Evolutionary conservation across 768 basidiomycete species (phyloP).

Genomic region (Cantharellus anzutake): DNA sequence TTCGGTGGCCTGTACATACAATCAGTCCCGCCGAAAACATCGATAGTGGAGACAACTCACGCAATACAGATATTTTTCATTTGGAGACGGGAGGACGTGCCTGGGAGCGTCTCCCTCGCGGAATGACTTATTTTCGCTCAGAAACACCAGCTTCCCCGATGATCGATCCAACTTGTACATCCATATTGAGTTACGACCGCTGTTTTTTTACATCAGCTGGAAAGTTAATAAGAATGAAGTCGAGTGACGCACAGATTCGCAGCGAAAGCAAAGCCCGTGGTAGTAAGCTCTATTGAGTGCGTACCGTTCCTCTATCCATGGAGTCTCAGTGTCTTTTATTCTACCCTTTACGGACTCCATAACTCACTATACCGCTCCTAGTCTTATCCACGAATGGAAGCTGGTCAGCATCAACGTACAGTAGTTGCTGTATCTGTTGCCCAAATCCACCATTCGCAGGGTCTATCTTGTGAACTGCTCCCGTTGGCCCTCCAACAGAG

Average conservation of each 20-base stretch:
- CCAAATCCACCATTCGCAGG: not conserved
- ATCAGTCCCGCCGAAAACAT: not conserved
- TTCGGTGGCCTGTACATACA: not conserved
- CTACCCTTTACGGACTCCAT: not conserved
- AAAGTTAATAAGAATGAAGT: not conserved
- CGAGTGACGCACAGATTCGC: not conserved
- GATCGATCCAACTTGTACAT: not conserved
- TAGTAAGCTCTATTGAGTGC: not conserved
- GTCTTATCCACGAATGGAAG: not conserved
- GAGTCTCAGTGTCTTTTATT: too few relatives aligned
- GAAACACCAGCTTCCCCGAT: not conserved
- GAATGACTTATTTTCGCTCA: not conserved
- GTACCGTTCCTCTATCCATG: not conserved
- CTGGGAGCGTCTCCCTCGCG: not conserved
- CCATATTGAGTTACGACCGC: not conserved
- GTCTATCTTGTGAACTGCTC: not conserved
- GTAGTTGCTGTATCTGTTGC: not conserved
- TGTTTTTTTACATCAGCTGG: not conserved
- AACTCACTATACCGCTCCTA: not conserved
- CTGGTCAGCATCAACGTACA: not conserved
- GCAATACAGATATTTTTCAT: not conserved
- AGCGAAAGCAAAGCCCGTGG: not conserved
- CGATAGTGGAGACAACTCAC: not conserved
- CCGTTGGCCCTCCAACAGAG: not conserved
- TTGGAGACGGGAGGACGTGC: not conserved